A percentile compares a stretch with the other conserved stretches of the same genome.
Evolutionary conservation across 2,329 filamentous ascomycete genomes (phyloP).

Genomic region (Ophiostoma novo-ulmi): DNA sequence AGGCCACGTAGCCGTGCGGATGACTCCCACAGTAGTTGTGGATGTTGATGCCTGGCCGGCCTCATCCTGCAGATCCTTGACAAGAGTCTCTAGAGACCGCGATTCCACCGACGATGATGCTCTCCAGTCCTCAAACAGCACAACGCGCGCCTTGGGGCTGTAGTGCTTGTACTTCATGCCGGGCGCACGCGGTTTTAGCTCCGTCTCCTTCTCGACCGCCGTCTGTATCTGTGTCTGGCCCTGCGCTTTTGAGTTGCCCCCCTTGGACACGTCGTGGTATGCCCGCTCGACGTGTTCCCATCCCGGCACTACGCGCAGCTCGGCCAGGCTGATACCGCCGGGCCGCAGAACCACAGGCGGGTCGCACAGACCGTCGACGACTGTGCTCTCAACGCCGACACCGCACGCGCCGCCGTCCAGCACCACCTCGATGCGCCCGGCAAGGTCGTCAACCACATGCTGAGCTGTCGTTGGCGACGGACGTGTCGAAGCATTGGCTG

Average conservation of each 20-base stretch:
- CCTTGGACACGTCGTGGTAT: constrained; percentile 71
- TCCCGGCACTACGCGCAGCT: constrained; percentile 65
- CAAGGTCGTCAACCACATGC: constrained; percentile 84
- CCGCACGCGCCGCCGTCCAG: constrained; percentile 81
- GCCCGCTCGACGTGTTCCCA: constrained; percentile 75
- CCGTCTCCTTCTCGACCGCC: not conserved
- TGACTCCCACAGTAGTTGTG: constrained; percentile 41
- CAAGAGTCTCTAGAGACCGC: constrained; percentile 32
- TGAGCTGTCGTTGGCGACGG: constrained; percentile 86
- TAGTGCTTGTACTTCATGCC: constrained; percentile 99
- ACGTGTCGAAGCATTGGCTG: constrained; percentile 88
- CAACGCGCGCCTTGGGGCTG: constrained; percentile 79
- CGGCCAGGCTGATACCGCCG: constrained; percentile 79
- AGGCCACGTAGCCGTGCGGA: constrained; percentile 53
- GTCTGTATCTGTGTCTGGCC: not conserved
- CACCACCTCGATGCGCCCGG: constrained; percentile 77
- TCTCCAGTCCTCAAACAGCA: constrained; percentile 65
- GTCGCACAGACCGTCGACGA: constrained; percentile 79
- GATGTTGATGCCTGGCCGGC: not conserved
- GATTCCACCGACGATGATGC: constrained; percentile 30
- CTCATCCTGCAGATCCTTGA: constrained; percentile 23
- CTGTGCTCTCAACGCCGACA: constrained; percentile 93
- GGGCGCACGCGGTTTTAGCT: constrained; percentile 65
- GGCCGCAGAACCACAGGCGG: constrained; percentile 81
- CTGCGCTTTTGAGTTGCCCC: constrained; percentile 43